Conservation (phyloP, 768 basidiomycete genomes). For the Lactifluus piperatus region DNA sequence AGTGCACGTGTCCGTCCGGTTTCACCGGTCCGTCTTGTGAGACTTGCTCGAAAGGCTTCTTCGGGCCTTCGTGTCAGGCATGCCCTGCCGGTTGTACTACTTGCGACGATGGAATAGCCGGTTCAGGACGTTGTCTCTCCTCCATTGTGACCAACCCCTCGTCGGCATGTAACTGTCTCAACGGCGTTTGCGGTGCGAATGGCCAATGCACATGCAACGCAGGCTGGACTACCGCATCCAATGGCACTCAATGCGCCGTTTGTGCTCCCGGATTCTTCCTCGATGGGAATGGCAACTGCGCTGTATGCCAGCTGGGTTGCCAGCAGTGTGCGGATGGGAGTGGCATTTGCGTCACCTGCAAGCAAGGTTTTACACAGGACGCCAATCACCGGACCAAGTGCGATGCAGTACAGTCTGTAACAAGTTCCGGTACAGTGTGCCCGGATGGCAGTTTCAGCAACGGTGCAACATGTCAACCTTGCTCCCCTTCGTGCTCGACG, state of each 20-base stretch:
- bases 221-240: slow-evolving; percentile 62
- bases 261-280: slow-evolving; percentile 75
- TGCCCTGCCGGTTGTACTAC: slow-evolving; percentile 60
- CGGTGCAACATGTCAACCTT: slow-evolving; percentile 44
- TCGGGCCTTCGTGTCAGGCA: slow-evolving; percentile 59
- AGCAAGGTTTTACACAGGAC: slow-evolving; percentile 57
- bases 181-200: slow-evolving; percentile 61
- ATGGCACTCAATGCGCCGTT: slow-evolving; percentile 69
- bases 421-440: slow-evolving; percentile 46
- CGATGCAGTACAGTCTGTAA: slow-evolving; percentile 40
- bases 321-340: slow-evolving; percentile 54
- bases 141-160: slow-evolving; percentile 42
- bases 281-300: slow-evolving; percentile 55
- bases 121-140: slow-evolving; percentile 63
- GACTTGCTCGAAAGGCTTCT: slow-evolving; percentile 63
- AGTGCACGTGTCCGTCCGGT: slow-evolving; percentile 62
- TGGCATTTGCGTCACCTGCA: slow-evolving; percentile 67
- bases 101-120: slow-evolving; percentile 76
- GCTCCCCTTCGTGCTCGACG: slow-evolving; percentile 59
- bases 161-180: slow-evolving; percentile 71
- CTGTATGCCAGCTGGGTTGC: slow-evolving; percentile 72
- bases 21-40: slow-evolving; percentile 80
- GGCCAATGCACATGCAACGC: slow-evolving; percentile 69
- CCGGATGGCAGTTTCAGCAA: slow-evolving; percentile 58
- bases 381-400: slow-evolving; percentile 62